Percentiles rank a stretch among this genome's conserved stretches.
Evolutionary conservation across 192 early-diverging fungal genomes (phyloP).

Genomic region (Entomortierella lignicola): DNA sequence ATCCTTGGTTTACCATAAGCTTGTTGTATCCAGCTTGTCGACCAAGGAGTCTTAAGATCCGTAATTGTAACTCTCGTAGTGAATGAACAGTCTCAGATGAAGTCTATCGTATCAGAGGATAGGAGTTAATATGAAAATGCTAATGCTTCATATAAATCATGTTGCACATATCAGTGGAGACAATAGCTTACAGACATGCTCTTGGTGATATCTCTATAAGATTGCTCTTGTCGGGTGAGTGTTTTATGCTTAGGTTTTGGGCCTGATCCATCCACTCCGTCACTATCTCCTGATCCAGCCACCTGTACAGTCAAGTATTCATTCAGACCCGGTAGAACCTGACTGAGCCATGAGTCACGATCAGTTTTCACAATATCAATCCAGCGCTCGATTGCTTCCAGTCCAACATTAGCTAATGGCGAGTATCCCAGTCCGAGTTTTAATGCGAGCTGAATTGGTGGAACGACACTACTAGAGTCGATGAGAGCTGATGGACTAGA

Average conservation of each 20-base stretch:
- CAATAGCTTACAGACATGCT: conserved; percentile 10
- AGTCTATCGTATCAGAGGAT: conserved; percentile 3
- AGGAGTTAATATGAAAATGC: background rate
- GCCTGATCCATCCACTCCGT: conserved; percentile 4
- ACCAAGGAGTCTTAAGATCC: conserved; percentile 73
- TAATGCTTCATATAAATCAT: too few relatives aligned
- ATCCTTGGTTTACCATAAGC: conserved; percentile 31
- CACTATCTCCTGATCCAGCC: conserved; percentile 11
- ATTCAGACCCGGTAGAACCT: conserved; percentile 70
- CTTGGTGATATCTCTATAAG: conserved; percentile 20
- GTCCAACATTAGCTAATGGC: conserved; percentile 68
- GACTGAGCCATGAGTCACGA: conserved; percentile 38
- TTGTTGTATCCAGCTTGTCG: conserved; percentile 71
- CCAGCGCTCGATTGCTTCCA: conserved; percentile 73
- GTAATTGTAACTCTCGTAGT: conserved; percentile 66
- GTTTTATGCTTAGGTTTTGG: conserved; percentile 9
- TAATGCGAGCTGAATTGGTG: conserved; percentile 72
- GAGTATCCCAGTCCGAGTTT: conserved; percentile 73
- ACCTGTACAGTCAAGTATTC: conserved; percentile 75
- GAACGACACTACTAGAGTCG: conserved; percentile 58
- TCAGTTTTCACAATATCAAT: conserved; percentile 42
- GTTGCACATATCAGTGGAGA: too few relatives aligned
- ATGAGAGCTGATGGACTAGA: conserved; percentile 68
- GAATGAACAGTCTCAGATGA: conserved; percentile 38
- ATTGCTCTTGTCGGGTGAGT: background rate